Conservation (phyloP, 208 protist genomes). For the Trypanosoma brucei region DNA sequence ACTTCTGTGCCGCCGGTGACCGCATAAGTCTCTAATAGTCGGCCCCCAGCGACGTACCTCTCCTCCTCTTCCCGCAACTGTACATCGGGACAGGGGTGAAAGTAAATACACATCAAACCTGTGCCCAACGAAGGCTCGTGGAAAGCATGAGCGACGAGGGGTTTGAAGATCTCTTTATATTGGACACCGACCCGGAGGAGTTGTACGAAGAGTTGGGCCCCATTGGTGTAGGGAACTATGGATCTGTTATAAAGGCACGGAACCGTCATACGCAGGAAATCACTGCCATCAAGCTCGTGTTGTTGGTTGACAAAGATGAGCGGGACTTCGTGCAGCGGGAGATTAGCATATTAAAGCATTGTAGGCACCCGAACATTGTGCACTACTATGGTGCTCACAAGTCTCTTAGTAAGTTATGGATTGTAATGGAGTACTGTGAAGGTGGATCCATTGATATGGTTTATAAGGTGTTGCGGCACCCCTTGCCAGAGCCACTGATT, state of each 20-base stretch:
- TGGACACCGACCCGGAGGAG: slow-evolving; percentile 69
- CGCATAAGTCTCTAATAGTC: too few relatives aligned
- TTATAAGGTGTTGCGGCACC: slow-evolving; percentile 70
- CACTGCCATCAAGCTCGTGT: slow-evolving; percentile 88
- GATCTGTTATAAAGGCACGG: slow-evolving; percentile 95
- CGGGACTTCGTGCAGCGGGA: slow-evolving; percentile 77
- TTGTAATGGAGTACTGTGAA: slow-evolving; percentile 93
- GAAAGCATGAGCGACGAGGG: slow-evolving; percentile 11
- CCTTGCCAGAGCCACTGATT: slow-evolving; percentile 80
- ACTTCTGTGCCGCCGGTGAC: too few relatives aligned
- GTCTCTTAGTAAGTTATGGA: slow-evolving; percentile 83
- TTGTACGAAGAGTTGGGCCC: slow-evolving; percentile 78
- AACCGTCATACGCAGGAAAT: slow-evolving; percentile 67
- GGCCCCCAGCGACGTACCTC: too few relatives aligned
- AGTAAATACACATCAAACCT: too few relatives aligned
- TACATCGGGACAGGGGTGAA: too few relatives aligned
- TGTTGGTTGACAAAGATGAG: slow-evolving; percentile 76
- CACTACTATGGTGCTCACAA: slow-evolving; percentile 85
- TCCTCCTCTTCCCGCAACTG: too few relatives aligned
- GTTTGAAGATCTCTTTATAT: slow-evolving; percentile 58
- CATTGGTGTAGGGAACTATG: slow-evolving; percentile 94
- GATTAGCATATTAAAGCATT: slow-evolving; percentile 82
- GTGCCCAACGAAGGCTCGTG: too few relatives aligned
- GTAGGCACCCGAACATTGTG: slow-evolving; percentile 86
- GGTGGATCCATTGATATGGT: slow-evolving; percentile 87